phyloP scores from a whole-genome alignment of 768 basidiomycete species.

The Rhizopogon vesiculosus region DNA sequence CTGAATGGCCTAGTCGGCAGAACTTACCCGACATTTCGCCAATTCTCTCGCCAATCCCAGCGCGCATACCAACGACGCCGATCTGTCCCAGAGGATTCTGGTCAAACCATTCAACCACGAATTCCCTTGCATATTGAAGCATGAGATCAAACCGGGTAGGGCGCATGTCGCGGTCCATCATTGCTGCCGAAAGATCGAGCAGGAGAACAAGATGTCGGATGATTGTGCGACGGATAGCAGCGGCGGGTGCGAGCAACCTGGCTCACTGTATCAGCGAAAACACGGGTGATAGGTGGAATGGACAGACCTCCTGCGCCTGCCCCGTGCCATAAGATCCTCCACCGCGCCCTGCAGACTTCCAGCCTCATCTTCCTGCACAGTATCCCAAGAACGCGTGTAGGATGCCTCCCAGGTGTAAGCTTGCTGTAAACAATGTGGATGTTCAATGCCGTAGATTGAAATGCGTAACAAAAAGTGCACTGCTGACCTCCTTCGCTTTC shows the following conservation, averaged over 20 bases:
- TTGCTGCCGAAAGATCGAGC: conserved; percentile 87
- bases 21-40: conserved; percentile 86
- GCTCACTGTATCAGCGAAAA: conserved; percentile 5
- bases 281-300: conserved; percentile 2
- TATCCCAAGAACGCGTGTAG: conserved; percentile 94
- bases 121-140: conserved; percentile 87
- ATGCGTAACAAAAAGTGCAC: neutral
- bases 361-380: conserved; percentile 91
- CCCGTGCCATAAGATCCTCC: conserved; percentile 82
- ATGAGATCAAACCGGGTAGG: conserved; percentile 91
- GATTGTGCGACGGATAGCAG: conserved; percentile 89
- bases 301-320: conserved; percentile 73
- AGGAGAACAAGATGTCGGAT: conserved; percentile 92
- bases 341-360: conserved; percentile 91
- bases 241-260: conserved; percentile 76
- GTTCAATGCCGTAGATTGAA: neutral
- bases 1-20: neutral
- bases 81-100: conserved; percentile 98
- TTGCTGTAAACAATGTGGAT: conserved; percentile 41
- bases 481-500: conserved; percentile 29
- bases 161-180: conserved; percentile 95
- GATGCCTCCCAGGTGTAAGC: conserved; percentile 95
- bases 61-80: conserved; percentile 88
- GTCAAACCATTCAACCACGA: conserved; percentile 97
- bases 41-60: conserved; percentile 86